Base-by-base conservation (phyloP, 2,329 filamentous ascomycete genomes). In the Penicillium olsonii region DNA sequence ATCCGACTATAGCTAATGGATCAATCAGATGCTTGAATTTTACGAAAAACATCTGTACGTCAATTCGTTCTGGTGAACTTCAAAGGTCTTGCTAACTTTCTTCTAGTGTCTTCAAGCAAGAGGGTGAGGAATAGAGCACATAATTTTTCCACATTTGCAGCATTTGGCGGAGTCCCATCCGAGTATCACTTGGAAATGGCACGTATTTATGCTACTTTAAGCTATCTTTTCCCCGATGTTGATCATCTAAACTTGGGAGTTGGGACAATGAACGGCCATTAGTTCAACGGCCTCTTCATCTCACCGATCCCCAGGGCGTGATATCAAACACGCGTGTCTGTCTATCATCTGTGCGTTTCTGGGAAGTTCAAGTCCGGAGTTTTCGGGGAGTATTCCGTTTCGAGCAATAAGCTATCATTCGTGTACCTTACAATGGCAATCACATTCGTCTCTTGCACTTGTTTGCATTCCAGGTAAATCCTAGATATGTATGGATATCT, bases 41-140 rank as follows among this genome's bases (percentile, higher is more conserved):
- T 78, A 78, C 50, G 75, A 78, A 59, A 60, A 65, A 33, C 75
- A 78, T 59, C 62, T 78, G 72, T 76, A 67, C 67, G 72, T 63
- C 22, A 20, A 39, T 33, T 5, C 14, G 39, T 20, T 11, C 3
- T 11, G n/a, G 4, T 17, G 2, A 24, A 12, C 17, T 14, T 19
- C 15, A 14, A n/a, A n/a, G n/a, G n/a, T n/a, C n/a, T n/a, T n/a
- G n/a, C n/a, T n/a, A 17, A 33, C 11, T 9, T 9, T 2, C 19
- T 42, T 18, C 58, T 63, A 54, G 70, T 42, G 68, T 71, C 29
- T 72, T 72, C 48, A 71, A 68, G 46, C 67, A 71, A 20, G 33
- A 35, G 15, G 10, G 10, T 10, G 33, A 35, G 7, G 56, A 40
- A 39, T 62, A 51, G 62, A 26, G 11, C 10, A n/a, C 14, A n/a